Evolutionary conservation across 169 alveolate species (phyloP), one percentile per base, ranked within the genome.

Genomic region (Theileria annulata): DNA sequence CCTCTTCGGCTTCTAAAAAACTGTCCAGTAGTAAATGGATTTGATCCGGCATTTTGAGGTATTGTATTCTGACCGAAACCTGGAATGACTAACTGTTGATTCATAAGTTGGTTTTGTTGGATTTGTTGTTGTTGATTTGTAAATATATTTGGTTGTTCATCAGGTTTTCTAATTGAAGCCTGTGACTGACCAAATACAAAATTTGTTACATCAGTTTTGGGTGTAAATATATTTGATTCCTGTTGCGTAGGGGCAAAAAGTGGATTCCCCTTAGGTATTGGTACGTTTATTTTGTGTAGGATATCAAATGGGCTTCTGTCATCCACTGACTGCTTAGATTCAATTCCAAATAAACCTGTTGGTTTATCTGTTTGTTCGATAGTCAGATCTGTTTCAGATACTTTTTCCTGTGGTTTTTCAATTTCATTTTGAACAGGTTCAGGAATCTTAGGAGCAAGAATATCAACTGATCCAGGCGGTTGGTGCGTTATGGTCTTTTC

Each of bases 191-290:
- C 89, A 58, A 82, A 82, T 3, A 82, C 89, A 23, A 82, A 82
- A 75, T 31, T 75, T 12, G 89, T 69, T 19, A 78, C 79, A n/a
- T 74, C 71, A 60, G 71, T 75, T n/a, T 59, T 68, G 0, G 68
- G 31, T 30, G 69, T 28, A 37, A 82, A 82, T 54, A 72, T 63
- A 37, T 49, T 21, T 21, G 86, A 59, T 4, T 63, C 80, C 17
- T 62, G 27, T 23, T 78, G 80, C 58, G 67, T 82, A 0, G 89
- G 89, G 0, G 89, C 89, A 25, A 82, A 82, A 51, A 82, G 76
- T 19, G 89, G 89, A 64, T 82, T 82, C 10, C 89, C 89, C 59
- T 47, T 73, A 12, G 89, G 89, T 71, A 82, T 76, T 9, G 89
- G 66, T 33, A 69, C 69, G 77, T 75, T 82, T 69, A 82, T 47